Conservation (phyloP, 768 basidiomycete species). For the Serendipita vermifera region DNA sequence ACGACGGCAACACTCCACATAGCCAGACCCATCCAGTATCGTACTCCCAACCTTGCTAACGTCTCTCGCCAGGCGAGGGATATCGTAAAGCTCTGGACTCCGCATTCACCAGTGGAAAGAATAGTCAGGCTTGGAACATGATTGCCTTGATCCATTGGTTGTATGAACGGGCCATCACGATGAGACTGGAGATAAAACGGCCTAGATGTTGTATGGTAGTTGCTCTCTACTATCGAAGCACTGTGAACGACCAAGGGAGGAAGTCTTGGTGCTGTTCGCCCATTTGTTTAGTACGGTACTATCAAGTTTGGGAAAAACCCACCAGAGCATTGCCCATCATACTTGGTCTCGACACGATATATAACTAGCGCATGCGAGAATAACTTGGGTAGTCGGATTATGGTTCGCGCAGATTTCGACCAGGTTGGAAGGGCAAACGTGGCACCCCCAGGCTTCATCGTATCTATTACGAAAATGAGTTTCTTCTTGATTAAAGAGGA, state of each 20-base stretch:
- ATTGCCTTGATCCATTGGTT: slow-evolving; percentile 15
- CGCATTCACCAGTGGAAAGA: slow-evolving; percentile 48
- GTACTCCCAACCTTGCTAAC: slow-evolving; percentile 51
- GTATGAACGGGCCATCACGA: slow-evolving; percentile 47
- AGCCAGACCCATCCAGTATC: slow-evolving; percentile 61
- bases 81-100: slow-evolving; percentile 33
- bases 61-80: slow-evolving; percentile 58
- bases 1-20: slow-evolving; percentile 68
- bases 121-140: slow-evolving; percentile 43
- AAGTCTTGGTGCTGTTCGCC: slow-evolving; percentile 31
- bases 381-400: slow-evolving; percentile 41
- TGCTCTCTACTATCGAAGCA: slow-evolving; percentile 46
- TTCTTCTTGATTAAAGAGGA: neutral
- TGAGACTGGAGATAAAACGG: slow-evolving; percentile 51
- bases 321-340: slow-evolving; percentile 24
- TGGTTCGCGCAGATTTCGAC: slow-evolving; percentile 25
- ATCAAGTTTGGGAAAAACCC: slow-evolving; percentile 2
- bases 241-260: slow-evolving; percentile 55
- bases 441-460: neutral
- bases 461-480: too few relatives aligned
- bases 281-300: slow-evolving; percentile 1
- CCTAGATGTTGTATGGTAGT: slow-evolving; percentile 42
- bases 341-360: slow-evolving; percentile 39
- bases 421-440: neutral
- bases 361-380: slow-evolving; percentile 50